A percentile compares a stretch with the other conserved stretches of the same genome.
phyloP scores from a whole-genome alignment of 192 early-diverging fungal genomes.

The Fimicolochytrium jonesii region DNA sequence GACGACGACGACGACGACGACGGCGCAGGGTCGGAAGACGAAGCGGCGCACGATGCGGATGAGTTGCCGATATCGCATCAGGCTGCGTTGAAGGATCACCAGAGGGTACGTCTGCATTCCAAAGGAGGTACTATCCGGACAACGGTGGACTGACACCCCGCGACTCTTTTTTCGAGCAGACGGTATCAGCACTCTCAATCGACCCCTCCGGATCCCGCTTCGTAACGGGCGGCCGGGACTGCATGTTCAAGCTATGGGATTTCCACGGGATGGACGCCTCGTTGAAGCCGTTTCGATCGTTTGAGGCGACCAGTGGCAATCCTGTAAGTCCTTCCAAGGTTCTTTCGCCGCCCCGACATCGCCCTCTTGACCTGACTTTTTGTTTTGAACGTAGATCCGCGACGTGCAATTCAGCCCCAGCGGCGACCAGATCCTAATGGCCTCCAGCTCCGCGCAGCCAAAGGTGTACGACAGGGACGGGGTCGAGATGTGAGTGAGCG shows the following conservation, averaged over 20 bases:
- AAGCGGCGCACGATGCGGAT: constrained; percentile 26
- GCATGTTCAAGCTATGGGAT: constrained; percentile 85
- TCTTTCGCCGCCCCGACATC: too few relatives aligned
- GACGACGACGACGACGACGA: constrained; percentile 40
- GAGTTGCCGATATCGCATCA: constrained; percentile 65
- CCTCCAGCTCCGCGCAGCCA: constrained; percentile 66
- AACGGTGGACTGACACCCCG: neutral
- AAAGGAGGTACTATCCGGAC: too few relatives aligned
- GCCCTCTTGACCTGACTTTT: neutral
- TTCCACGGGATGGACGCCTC: constrained; percentile 82
- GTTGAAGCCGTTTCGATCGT: constrained; percentile 69
- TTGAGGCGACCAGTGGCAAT: constrained; percentile 77
- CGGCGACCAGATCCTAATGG: constrained; percentile 76
- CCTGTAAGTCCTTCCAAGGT: constrained; percentile 35
- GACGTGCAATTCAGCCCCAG: constrained; percentile 71
- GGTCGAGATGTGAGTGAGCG: constrained; percentile 47
- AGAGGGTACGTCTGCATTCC: constrained; percentile 40
- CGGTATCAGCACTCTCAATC: constrained; percentile 73
- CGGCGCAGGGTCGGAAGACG: constrained; percentile 27
- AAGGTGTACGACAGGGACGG: constrained; percentile 82
- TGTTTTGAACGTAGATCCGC: constrained; percentile 48
- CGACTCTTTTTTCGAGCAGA: constrained; percentile 34
- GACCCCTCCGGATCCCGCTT: constrained; percentile 79
- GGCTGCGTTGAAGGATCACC: constrained; percentile 62
- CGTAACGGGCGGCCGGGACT: constrained; percentile 75